Percentiles rank a stretch among this genome's conserved stretches.
phyloP scores from a whole-genome alignment of 2,329 filamentous ascomycete genomes.

The Cercospora citrullina region DNA sequence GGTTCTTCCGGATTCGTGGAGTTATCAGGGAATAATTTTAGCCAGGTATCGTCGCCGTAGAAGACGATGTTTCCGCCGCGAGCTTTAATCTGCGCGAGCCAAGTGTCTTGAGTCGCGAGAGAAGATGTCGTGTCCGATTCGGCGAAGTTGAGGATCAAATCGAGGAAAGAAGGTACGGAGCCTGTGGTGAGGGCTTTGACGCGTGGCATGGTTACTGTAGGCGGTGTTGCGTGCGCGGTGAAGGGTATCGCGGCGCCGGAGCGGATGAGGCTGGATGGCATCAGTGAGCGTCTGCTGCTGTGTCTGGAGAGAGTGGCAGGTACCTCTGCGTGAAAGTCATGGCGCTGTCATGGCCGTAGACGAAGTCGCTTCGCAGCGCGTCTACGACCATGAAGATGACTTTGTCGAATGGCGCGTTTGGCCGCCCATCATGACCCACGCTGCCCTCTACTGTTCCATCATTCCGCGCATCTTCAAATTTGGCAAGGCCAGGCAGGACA shows the following conservation, averaged over 20 bases:
- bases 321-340: constrained; percentile 89
- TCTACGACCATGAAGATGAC: constrained; percentile 98
- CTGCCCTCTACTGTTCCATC: constrained; percentile 7
- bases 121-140: constrained; percentile 91
- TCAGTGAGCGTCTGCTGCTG: constrained; percentile 10
- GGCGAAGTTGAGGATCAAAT: constrained; percentile 94
- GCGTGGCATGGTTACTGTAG: constrained; percentile 96
- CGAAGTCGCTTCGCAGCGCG: constrained; percentile 92
- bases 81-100: constrained; percentile 88
- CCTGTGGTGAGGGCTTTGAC: constrained; percentile 97
- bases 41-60: constrained; percentile 97
- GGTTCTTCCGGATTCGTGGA: not conserved
- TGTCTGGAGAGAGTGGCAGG: not conserved
- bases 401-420: constrained; percentile 74
- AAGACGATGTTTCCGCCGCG: constrained; percentile 79
- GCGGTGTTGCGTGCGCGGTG: constrained; percentile 92
- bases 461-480: constrained; percentile 29
- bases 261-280: constrained; percentile 68
- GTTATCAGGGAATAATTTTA: constrained; percentile 80
- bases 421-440: constrained; percentile 43
- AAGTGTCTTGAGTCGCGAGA: constrained; percentile 85
- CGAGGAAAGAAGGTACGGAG: constrained; percentile 95
- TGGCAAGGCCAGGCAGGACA: constrained; percentile 79
- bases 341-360: constrained; percentile 76
- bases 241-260: constrained; percentile 84